Percentiles rank a stretch among this genome's conserved stretches.
Evolutionary conservation across 768 basidiomycete species (phyloP).

Genomic region (Infundibulicybe gibba): DNA sequence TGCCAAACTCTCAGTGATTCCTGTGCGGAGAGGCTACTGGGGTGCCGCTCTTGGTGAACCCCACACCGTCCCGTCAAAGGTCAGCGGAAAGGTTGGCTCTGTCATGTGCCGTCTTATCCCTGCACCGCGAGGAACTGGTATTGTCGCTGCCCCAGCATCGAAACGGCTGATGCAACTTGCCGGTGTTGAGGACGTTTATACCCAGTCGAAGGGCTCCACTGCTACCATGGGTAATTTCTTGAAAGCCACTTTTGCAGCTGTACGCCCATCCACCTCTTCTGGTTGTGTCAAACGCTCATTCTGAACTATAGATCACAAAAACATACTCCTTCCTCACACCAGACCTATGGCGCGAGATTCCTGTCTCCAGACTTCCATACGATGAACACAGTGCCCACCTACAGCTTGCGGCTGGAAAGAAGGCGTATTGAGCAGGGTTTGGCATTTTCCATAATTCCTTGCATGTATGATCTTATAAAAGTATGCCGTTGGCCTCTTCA

Average conservation of each 20-base stretch:
- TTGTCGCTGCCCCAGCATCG: conserved; percentile 97
- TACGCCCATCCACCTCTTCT: conserved; percentile 34
- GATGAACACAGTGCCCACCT: conserved; percentile 96
- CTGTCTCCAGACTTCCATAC: conserved; percentile 84
- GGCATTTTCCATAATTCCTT: too few relatives aligned
- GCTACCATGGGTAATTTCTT: conserved; percentile 99
- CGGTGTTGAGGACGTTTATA: conserved; percentile 97
- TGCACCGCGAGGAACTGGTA: conserved; percentile 97
- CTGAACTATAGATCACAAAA: conserved; percentile 76
- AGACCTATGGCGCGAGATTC: conserved; percentile 95
- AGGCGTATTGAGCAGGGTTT: too few relatives aligned
- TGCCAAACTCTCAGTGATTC: conserved; percentile 96
- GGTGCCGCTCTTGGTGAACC: conserved; percentile 98
- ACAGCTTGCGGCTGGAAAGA: conserved; percentile 79
- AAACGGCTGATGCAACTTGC: conserved; percentile 97
- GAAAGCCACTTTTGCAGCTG: conserved; percentile 93
- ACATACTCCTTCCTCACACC: conserved; percentile 98
- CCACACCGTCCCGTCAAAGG: conserved; percentile 99
- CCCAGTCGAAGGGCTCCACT: conserved; percentile 96
- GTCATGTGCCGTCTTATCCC: conserved; percentile 99
- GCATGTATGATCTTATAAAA: too few relatives aligned
- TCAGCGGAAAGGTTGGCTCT: conserved; percentile 96
- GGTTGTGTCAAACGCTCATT: conserved; percentile 1
- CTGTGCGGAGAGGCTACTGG: conserved; percentile 99
- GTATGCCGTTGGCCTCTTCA: too few relatives aligned